Base-by-base conservation (phyloP, 176 grass and related monocot species). In the Elymus sibiricus region DNA sequence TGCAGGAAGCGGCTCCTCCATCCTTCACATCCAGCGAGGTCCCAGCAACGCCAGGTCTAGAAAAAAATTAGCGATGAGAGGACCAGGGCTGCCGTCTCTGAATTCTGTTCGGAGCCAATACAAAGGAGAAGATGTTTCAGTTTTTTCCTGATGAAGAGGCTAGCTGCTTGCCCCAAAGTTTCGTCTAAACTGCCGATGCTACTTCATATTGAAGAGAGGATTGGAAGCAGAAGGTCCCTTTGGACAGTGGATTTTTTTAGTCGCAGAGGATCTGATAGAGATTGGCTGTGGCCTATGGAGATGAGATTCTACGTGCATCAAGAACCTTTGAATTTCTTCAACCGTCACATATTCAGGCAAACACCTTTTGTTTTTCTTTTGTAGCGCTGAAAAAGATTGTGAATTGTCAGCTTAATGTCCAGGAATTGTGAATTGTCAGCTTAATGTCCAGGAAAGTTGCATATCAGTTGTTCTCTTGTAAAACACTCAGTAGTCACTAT, bases 311-410 rank as follows among this genome's bases (percentile, higher is more conserved):
- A 26, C 64, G 71, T 71, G 87, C 78, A 60, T 77, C 94, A 47
- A 89, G 63, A 80, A 87, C 77, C 69, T 87, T 91, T 24, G 76
- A 22, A 5, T 92, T 94, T 55, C 80, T 5, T 89, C 92, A 78
- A 24, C 92, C 95, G 35, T 92, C 95, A 22, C 92, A 97, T 92
- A 91, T 97, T 75, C 95, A 97, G 90, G 34, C 94, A 64, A 59
- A 64, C 73, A 29, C 70, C 16, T 53, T 58, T 39, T 1, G n/a
- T 5, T 11, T 73, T 7, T 81, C 16, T 32, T 47, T 80, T 75
- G 15, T 27, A 28, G 44, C 25, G 19, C 67, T 0, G 22, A 28
- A 75, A 51, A 73, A 11, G 11, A 39, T 74, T 40, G 0, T n/a
- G 38, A 40, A 9, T 9, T 40, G 38, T 40, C 9, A 40, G 8